Evolutionary conservation across 2,329 filamentous ascomycete species (phyloP), one percentile per base, ranked within the genome.

Genomic region (Exophiala sideris): DNA sequence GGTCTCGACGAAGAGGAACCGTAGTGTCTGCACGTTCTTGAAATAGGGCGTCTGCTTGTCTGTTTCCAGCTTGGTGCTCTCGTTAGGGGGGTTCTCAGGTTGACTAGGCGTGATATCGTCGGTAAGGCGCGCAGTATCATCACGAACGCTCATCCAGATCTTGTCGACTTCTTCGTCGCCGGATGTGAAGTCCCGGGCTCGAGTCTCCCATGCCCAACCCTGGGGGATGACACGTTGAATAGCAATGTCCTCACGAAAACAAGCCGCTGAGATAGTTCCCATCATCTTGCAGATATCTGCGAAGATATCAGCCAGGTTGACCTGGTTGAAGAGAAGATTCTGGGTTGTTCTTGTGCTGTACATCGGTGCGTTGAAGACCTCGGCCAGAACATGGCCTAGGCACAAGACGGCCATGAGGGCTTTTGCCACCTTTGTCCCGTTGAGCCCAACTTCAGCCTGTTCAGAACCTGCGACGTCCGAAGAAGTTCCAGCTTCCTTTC

Each of bases 291-390:
- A 80, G 35, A 96, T 74, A n/a, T 78, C 73, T 41, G 83, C 77
- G 67, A 95, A 95, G 68, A 89, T 86, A 68, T 97, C 92, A 32
- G 86, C 89, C 18, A 95, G 80, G 66, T 95, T 95, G 62, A 95
- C 81, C 21, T 84, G 80, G 50, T 82, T 84, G 64, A 96, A 88
- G 9, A 86, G 80, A 29, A 83, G 80, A 8, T 75, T 75, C 48
- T 82, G 78, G 32, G 79, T 74, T 21, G 85, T 81, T 53, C 89
- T 80, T 50, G 82, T 81, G 53, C 83, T 83, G 66, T 82, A 85
- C 46, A 83, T 73, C 18, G 81, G 79, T 49, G 76, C 73, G 42
- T 85, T 83, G 67, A 89, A 96, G 55, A 87, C 86, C 53, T 88
- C 81, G 33, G 84, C 85, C 33, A 95, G 77, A 18, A 89, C 84